Evolutionary conservation across 2,329 filamentous ascomycete species (phyloP).

Genomic region (Talaromyces verruculosus): DNA sequence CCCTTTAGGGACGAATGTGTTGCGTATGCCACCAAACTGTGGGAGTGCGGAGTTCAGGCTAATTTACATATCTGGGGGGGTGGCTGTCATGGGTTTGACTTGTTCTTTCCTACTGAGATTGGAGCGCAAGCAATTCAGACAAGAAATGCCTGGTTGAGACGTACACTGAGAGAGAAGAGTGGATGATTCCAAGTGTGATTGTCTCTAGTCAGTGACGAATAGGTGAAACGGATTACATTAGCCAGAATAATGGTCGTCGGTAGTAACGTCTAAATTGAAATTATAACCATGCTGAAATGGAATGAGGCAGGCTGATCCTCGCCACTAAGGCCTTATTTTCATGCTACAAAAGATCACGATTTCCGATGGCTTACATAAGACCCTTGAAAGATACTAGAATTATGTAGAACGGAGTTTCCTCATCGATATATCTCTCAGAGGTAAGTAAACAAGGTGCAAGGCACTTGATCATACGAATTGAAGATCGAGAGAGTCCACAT

Average conservation of each 20-base stretch:
- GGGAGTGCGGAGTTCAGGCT: constrained; percentile 9
- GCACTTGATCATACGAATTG: not conserved
- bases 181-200: not conserved
- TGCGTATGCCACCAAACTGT: constrained; percentile 12
- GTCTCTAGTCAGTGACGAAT: not conserved
- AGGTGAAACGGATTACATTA: not conserved
- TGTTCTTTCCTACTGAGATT: constrained; percentile 4
- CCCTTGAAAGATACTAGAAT: not conserved
- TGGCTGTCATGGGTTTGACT: constrained; percentile 13
- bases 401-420: not conserved
- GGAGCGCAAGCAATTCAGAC: not conserved
- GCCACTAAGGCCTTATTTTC: not conserved
- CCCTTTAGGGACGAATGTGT: constrained; percentile 14
- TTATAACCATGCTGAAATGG: not conserved
- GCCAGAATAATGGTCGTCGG: not conserved
- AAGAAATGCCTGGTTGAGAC: constrained; percentile 10
- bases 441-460: not conserved
- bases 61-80: constrained; percentile 13
- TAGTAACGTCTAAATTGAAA: not conserved
- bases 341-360: not conserved
- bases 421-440: not conserved
- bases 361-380: not conserved
- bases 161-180: constrained; percentile 1
- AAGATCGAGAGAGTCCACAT: not conserved
- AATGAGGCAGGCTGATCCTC: not conserved